Evolutionary conservation across 164 flowering plant genomes (phyloP), one percentile per base, ranked within the genome.

Genomic region (Vitis riparia): DNA sequence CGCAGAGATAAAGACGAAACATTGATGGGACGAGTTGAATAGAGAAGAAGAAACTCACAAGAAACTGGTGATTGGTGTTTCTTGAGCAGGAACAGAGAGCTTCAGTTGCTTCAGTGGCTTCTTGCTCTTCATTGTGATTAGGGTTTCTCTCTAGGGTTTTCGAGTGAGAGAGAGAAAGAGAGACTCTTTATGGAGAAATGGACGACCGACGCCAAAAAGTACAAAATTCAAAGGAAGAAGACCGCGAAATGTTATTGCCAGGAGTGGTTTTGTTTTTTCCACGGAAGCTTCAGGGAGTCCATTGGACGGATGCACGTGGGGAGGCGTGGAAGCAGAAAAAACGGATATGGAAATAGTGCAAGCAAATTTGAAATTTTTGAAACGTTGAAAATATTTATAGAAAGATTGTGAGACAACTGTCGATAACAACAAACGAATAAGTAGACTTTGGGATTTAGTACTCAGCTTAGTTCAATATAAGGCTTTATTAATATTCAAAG

Each of bases 31-130:
- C 5, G 16, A 69, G 19, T 14, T 9, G 23, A 51, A 59, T 59
- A 30, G 27, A 23, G 27, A 48, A 14, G 7, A 2, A 14, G 14
- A 32, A 52, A 71, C 81, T 80, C 74, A 96, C 99, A 96, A 55
- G 87, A 96, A 96, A 71, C 79, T 87, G 66, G 89, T 69, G 72
- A 96, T 84, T 9, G 94, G 80, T 27, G 90, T 79, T 79, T 93
- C 88, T 79, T 96, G 89, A 79, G 88, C 89, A 50, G 99, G 99
- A 62, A 96, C 97, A 2, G 92, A 79, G 77, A 95, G 98, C 88
- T 95, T 91, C 70, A 95, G 92, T 67, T 87, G 89, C 91, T 84
- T 86, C 80, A 90, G 65, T 47, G 96, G 91, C 75, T 79, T 89
- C 89, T 79, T 91, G 78, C 71, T 80, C 95, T 85, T 92, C 95